Evolutionary conservation across 1,139 yeast species (phyloP), one percentile per base, ranked within the genome.

Genomic region (Pneumocystis canis): DNA sequence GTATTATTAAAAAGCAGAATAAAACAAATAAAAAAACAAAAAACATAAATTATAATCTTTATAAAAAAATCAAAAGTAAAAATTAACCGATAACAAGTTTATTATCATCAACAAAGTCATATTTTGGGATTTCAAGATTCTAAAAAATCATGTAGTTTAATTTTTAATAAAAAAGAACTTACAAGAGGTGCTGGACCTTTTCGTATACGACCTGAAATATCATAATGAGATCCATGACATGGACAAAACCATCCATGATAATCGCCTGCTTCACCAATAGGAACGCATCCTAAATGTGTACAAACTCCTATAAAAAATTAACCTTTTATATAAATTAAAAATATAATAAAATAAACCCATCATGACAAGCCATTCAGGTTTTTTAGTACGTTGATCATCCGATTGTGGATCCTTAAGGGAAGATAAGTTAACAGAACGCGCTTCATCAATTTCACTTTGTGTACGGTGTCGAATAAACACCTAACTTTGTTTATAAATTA

Each of bases 201-300:
- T 85, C 99, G 89, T 77, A 94, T 92, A 85, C 99, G 92, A 77
- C 99, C 99, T 68, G 97, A 77, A 80, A 94, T 94, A 80, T 94
- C 98, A 80, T 94, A 94, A 79, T 94, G 98, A 76, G 98, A 92
- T 83, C 98, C 99, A 82, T 94, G 99, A 81, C 98, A 94, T 70
- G 99, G 99, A 79, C 99, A 94, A 92, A 94, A 94, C 98, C 98
- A 94, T 75, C 98, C 98, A 76, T 97, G 97, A 73, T 84, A 94
- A 78, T 94, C 99, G 79, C 99, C 99, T 69, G 97, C 87, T 80
- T 94, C 98, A 76, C 99, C 98, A 74, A 94, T 94, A 71, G 99
- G 99, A 69, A 94, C 99, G 86, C 99, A 94, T 77, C 99, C 99
- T 81, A 94, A 84, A 77, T 94, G 99, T 71, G 99, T 94, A 59